Percentiles rank a stretch among this genome's conserved stretches.
phyloP scores from a whole-genome alignment of 257 asterid genomes.

The Craterostigma plantagineum region DNA sequence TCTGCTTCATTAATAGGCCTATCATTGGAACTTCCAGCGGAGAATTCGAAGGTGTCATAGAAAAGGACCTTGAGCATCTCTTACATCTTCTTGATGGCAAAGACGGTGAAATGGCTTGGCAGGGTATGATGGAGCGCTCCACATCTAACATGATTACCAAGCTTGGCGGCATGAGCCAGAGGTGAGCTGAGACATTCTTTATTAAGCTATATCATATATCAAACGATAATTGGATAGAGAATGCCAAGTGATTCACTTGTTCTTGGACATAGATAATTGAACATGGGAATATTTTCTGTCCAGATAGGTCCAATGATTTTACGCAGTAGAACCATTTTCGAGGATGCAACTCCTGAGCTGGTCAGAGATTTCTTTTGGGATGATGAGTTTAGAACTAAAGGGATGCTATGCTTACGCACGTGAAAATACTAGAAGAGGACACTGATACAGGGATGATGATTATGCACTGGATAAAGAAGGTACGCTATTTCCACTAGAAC shows the following conservation, averaged over 20 bases:
- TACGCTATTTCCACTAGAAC: too few relatives aligned
- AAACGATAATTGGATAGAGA: too few relatives aligned
- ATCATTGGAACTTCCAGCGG: slow-evolving; percentile 22
- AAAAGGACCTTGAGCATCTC: slow-evolving; percentile 58
- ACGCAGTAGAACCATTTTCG: slow-evolving; percentile 68
- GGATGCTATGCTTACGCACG: slow-evolving; percentile 67
- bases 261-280: background rate
- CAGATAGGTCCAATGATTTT: slow-evolving; percentile 56
- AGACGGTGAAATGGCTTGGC: slow-evolving; percentile 79
- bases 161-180: slow-evolving; percentile 96
- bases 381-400: slow-evolving; percentile 76
- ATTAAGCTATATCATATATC: background rate
- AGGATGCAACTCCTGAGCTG: slow-evolving; percentile 77
- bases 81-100: slow-evolving; percentile 43
- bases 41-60: slow-evolving; percentile 28
- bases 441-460: slow-evolving; percentile 56
- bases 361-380: slow-evolving; percentile 95
- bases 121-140: slow-evolving; percentile 80
- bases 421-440: slow-evolving; percentile 59
- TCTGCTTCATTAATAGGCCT: slow-evolving; percentile 21
- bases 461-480: slow-evolving; percentile 87
- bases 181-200: slow-evolving; percentile 27
- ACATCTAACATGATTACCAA: slow-evolving; percentile 63
- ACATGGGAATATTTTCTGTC: slow-evolving; percentile 2
- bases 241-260: background rate